A percentile compares a stretch with the other conserved stretches of the same genome.
phyloP scores from a whole-genome alignment of 192 early-diverging fungal genomes.

The Tieghemiomyces parasiticus region DNA sequence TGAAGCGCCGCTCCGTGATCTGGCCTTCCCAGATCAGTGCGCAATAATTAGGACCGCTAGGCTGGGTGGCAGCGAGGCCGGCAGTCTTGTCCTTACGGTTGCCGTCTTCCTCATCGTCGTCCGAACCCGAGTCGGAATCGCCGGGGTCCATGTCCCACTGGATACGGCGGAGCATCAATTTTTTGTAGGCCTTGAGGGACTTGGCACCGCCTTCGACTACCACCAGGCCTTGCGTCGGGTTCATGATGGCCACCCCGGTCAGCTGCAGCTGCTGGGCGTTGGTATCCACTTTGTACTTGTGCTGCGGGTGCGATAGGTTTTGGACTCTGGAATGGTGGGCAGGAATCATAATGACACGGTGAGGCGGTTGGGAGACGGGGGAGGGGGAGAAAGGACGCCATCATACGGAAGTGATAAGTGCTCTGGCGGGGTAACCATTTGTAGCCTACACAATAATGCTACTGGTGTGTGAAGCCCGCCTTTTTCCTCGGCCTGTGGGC shows the following conservation, averaged over 20 bases:
- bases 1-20: slow-evolving; percentile 60
- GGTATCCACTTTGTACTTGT: slow-evolving; percentile 76
- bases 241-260: slow-evolving; percentile 64
- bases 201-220: slow-evolving; percentile 90
- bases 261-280: slow-evolving; percentile 79
- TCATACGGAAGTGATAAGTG: no score
- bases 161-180: slow-evolving; percentile 89
- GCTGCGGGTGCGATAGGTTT: slow-evolving; percentile 64
- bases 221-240: slow-evolving; percentile 61
- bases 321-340: slow-evolving; percentile 55
- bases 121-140: slow-evolving; percentile 21
- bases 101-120: slow-evolving; percentile 12
- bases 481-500: no score
- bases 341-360: no score
- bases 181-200: slow-evolving; percentile 82
- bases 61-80: no score
- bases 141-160: slow-evolving; percentile 64
- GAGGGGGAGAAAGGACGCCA: no score
- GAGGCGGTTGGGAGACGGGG: no score
- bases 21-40: slow-evolving; percentile 90
- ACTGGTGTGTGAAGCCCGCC: no score
- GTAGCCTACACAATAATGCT: no score
- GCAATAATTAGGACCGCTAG: slow-evolving; percentile 66
- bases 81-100: slow-evolving; percentile 20
- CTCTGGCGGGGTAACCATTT: no score